Percentiles rank a stretch among this genome's conserved stretches.
phyloP scores from a whole-genome alignment of 768 basidiomycete species.

The Cyathus striatus region DNA sequence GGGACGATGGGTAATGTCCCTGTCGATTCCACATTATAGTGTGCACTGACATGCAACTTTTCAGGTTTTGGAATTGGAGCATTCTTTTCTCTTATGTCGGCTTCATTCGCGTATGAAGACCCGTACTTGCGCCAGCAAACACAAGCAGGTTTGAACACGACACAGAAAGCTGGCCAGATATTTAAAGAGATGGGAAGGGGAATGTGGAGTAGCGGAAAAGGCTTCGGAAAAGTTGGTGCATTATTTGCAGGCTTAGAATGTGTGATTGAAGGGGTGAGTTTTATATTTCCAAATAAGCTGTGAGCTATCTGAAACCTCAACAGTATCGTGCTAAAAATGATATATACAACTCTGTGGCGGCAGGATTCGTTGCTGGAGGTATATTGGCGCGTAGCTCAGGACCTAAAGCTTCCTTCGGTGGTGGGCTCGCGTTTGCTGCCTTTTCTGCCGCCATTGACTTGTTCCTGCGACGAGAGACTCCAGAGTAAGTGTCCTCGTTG shows the following conservation, averaged over 20 bases:
- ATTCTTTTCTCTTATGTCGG: constrained; percentile 94
- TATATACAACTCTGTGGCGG: constrained; percentile 83
- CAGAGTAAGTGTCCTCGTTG: constrained; percentile 50
- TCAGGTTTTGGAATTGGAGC: constrained; percentile 89
- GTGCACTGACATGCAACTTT: neutral
- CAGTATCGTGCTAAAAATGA: constrained; percentile 97
- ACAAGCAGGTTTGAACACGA: constrained; percentile 49
- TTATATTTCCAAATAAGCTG: neutral
- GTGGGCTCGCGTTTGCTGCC: constrained; percentile 87
- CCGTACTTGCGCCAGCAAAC: constrained; percentile 69
- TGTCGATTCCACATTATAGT: constrained; percentile 10
- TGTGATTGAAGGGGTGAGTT: constrained; percentile 85
- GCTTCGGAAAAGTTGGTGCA: constrained; percentile 92
- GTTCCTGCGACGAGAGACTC: constrained; percentile 75
- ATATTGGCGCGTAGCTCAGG: constrained; percentile 85
- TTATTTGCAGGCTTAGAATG: constrained; percentile 95
- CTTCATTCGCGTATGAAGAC: constrained; percentile 94
- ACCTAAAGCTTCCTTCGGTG: constrained; percentile 80
- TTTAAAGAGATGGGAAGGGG: constrained; percentile 93
- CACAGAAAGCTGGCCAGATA: constrained; percentile 78
- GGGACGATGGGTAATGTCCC: constrained; percentile 72
- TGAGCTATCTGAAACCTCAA: constrained; percentile 1
- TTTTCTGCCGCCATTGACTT: constrained; percentile 90
- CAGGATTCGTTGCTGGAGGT: constrained; percentile 86
- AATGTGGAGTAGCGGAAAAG: constrained; percentile 87